phyloP scores from a whole-genome alignment of 2,329 filamentous ascomycete genomes.

The Raffaelea deltoideospora region DNA sequence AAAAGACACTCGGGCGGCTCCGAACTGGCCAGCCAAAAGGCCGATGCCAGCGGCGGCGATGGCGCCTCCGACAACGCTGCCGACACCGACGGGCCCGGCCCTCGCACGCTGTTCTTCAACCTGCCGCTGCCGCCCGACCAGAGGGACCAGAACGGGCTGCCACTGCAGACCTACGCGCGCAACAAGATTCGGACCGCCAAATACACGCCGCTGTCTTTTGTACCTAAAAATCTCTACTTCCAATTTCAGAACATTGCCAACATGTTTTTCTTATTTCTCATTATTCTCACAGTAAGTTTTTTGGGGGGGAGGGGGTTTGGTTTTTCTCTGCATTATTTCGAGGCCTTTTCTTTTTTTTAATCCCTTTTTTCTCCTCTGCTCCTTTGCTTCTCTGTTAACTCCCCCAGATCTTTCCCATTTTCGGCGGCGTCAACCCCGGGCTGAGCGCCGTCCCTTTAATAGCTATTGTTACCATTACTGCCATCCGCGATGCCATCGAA shows the following conservation, averaged over 20 bases:
- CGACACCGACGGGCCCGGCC: slow-evolving; percentile 23
- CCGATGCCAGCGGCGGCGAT: slow-evolving; percentile 16
- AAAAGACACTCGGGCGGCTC: slow-evolving; percentile 33
- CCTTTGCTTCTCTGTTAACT: not conserved
- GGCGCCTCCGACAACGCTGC: slow-evolving; percentile 19
- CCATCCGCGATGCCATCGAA: slow-evolving; percentile 89
- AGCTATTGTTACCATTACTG: slow-evolving; percentile 75
- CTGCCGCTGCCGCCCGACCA: slow-evolving; percentile 58
- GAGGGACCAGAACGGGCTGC: slow-evolving; percentile 67
- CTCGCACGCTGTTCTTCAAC: slow-evolving; percentile 70
- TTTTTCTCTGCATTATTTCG: slow-evolving; percentile 6
- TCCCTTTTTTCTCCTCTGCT: not conserved
- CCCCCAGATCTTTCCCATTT: slow-evolving; percentile 79
- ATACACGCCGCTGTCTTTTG: slow-evolving; percentile 87
- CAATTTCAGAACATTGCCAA: slow-evolving; percentile 99
- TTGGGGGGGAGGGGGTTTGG: too few relatives aligned
- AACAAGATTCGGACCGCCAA: slow-evolving; percentile 98
- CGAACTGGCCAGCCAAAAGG: slow-evolving; percentile 18
- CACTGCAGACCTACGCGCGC: slow-evolving; percentile 54
- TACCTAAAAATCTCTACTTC: slow-evolving; percentile 93
- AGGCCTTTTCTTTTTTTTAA: not conserved
- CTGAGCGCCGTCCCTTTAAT: slow-evolving; percentile 85
- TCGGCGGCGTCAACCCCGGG: slow-evolving; percentile 80
- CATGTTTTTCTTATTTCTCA: slow-evolving; percentile 92
- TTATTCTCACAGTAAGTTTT: slow-evolving; percentile 75